phyloP scores from a whole-genome alignment of 257 asterid genomes.

The Nicotiana noctiflora region DNA sequence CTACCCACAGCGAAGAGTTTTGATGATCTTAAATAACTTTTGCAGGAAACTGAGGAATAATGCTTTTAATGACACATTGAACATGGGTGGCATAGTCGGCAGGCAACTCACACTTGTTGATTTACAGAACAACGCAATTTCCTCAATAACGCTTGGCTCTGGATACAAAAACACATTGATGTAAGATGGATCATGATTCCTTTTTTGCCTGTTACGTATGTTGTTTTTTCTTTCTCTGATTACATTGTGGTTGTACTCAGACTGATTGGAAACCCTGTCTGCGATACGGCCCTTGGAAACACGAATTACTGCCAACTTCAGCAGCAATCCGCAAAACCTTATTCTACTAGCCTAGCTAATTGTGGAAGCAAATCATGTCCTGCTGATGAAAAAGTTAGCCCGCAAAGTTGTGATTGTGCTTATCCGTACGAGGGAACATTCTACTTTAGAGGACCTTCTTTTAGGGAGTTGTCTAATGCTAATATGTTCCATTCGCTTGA shows the following conservation, averaged over 20 bases:
- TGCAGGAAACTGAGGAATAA: slow-evolving; percentile 81
- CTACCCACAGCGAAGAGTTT: not conserved
- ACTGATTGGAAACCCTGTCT: slow-evolving; percentile 86
- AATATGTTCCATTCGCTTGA: slow-evolving; percentile 73
- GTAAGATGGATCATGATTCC: slow-evolving; percentile 34
- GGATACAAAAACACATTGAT: slow-evolving; percentile 63
- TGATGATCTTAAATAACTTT: slow-evolving; percentile 10
- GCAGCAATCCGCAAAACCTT: slow-evolving; percentile 52
- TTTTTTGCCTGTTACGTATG: not conserved
- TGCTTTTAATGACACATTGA: slow-evolving; percentile 56
- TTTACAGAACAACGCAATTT: slow-evolving; percentile 64
- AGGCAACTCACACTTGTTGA: slow-evolving; percentile 71
- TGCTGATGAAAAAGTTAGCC: slow-evolving; percentile 56
- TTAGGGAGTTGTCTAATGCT: slow-evolving; percentile 73
- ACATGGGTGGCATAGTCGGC: slow-evolving; percentile 56
- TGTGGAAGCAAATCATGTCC: slow-evolving; percentile 74
- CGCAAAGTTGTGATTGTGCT: slow-evolving; percentile 88
- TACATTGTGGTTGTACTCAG: slow-evolving; percentile 30
- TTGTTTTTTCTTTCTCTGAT: not conserved
- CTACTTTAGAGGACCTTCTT: slow-evolving; percentile 81
- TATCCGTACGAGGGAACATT: slow-evolving; percentile 84
- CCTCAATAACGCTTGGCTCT: slow-evolving; percentile 75
- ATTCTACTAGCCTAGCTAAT: slow-evolving; percentile 82
- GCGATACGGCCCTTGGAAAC: slow-evolving; percentile 55
- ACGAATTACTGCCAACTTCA: slow-evolving; percentile 78